These are phyloP conservation scores for Coemansia sp. DNA, from an alignment of 192 early-diverging fungal genomes.

Conservation along the genomic window DNA sequence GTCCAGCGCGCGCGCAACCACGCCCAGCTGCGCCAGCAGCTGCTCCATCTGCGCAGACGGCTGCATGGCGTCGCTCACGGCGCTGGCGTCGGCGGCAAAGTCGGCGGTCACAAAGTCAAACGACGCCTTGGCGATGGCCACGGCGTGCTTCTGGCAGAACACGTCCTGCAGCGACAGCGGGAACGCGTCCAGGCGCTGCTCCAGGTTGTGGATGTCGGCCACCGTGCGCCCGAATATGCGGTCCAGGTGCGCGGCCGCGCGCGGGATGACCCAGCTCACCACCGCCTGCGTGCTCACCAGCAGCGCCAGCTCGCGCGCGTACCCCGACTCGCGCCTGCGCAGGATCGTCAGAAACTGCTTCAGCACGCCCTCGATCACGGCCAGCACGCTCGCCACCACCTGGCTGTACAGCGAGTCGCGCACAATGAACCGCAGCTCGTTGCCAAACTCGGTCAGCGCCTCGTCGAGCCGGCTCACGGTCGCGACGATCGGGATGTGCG, in stretches of 20 bases:
- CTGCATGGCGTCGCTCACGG: conserved; percentile 34
- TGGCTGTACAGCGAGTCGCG: conserved; percentile 57
- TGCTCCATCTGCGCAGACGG: conserved; percentile 41
- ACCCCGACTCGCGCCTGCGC: conserved; percentile 18
- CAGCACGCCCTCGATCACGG: conserved; percentile 51
- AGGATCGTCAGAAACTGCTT: conserved; percentile 48
- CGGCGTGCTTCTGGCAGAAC: conserved; percentile 51
- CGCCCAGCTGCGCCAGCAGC: conserved; percentile 28
- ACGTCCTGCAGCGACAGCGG: conserved; percentile 52
- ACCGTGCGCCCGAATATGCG: conserved; percentile 50
- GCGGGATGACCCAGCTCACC: conserved; percentile 51
- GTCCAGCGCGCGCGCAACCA: conserved; percentile 44
- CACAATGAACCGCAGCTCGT: conserved; percentile 51
- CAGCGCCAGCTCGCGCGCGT: conserved; percentile 44
- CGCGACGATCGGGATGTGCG: conserved; percentile 41
- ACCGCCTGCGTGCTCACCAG: conserved; percentile 51
- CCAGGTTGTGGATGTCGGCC: conserved; percentile 53
- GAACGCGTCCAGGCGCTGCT: conserved; percentile 52
- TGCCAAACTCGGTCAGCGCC: conserved; percentile 46
- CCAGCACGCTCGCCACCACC: conserved; percentile 45
- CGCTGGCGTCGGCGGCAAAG: conserved; percentile 19
- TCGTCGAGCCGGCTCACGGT: conserved; percentile 50
- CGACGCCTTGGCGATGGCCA: conserved; percentile 16
- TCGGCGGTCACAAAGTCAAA: conserved; percentile 47
- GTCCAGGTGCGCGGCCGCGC: conserved; percentile 41